phyloP scores from a whole-genome alignment of 768 basidiomycete genomes.

The Rhodocollybia butyracea region DNA sequence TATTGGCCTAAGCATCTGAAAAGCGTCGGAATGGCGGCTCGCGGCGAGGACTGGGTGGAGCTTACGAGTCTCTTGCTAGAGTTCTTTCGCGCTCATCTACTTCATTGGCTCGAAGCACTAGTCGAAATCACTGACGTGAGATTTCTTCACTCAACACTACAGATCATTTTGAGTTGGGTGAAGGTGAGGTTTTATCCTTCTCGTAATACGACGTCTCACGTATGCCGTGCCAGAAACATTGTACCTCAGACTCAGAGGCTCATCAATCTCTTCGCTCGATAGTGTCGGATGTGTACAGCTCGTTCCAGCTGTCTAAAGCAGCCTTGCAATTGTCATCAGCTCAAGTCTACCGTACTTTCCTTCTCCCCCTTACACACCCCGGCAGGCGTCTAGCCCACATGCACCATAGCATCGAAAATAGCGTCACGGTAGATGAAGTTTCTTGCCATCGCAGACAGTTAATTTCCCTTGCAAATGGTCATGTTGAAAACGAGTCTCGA shows the following conservation, averaged over 20 bases:
- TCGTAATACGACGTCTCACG: background rate
- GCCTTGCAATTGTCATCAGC: background rate
- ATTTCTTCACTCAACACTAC: background rate
- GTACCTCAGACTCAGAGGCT: background rate
- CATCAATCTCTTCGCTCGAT: background rate
- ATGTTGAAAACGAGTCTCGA: background rate
- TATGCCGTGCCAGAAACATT: background rate
- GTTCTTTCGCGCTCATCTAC: background rate
- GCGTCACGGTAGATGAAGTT: background rate
- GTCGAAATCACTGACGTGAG: background rate
- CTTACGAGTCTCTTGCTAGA: background rate
- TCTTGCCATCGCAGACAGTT: constrained; percentile 5
- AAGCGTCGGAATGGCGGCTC: background rate
- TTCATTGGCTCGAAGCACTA: constrained; percentile 5
- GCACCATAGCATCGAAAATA: background rate
- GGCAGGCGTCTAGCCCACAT: background rate
- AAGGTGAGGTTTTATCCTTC: background rate
- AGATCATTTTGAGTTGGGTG: background rate
- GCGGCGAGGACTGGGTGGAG: background rate
- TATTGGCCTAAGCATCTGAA: constrained; percentile 1
- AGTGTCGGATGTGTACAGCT: background rate
- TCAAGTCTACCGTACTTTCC: constrained; percentile 2
- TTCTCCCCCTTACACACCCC: constrained; percentile 3
- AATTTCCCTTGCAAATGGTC: background rate
- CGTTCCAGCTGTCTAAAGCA: background rate